Base-by-base conservation (phyloP, 768 basidiomycete genomes). In the Mycena chlorophos region DNA sequence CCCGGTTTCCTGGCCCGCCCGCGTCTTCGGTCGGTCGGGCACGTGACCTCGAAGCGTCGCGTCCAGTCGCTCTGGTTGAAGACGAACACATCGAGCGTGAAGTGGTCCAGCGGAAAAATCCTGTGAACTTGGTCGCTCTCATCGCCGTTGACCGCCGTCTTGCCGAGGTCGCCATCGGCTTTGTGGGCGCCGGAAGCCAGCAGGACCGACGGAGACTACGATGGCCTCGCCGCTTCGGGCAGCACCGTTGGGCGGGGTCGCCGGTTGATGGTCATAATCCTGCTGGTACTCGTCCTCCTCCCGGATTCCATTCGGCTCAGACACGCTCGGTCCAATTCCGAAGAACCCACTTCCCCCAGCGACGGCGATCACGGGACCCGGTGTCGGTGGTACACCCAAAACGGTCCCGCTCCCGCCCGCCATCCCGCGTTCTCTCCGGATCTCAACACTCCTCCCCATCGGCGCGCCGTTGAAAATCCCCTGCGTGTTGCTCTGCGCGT, bases 1-100 rank as follows among this genome's bases (percentile, higher is more conserved):
- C 56, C 71, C 62, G 66, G 72, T 10, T 57, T 74, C 14, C 68
- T 69, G 55, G 73, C 75, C 60, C 78, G 67, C 51, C 81, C 71
- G 63, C 78, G 73, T 54, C 80, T 68, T 28, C 75, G 73, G 62
- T 85, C 79, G 2, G 45, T 46, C 45, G 87, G 86, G 68, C 81
- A 87, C 27, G 80, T 85, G 31, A 93, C 78, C 69, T 91, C 90
- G 60, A 93, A 89, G 60, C 89, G 69, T 55, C 91, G 78, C 49
- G 84, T 85, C 84, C 88, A 85, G 40, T 81, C 74, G 42, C 83
- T 86, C 70, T 86, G 87, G 64, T 94, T 94, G 63, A 87, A 93
- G 52, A 94, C 89, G 63, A 94, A 94, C 2, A 94, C 86, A 57
- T 94, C 91, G 63, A 94, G 69, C 49, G 85, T 86, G 67, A 94